A percentile compares a stretch with the other conserved stretches of the same genome.
Evolutionary conservation across 441 rosid species (phyloP).

Genomic region (Hypseocharis bilobata): DNA sequence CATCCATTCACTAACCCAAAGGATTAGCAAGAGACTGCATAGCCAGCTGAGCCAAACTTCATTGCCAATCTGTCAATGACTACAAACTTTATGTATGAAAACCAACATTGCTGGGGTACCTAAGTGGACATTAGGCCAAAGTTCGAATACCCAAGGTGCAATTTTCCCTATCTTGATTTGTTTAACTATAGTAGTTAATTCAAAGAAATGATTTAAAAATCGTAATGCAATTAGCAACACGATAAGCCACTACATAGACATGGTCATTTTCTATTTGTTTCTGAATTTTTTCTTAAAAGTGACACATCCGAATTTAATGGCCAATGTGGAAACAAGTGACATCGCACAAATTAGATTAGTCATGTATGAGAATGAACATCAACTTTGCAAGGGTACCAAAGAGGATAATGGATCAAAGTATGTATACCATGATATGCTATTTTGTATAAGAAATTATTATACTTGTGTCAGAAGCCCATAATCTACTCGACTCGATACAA

Average conservation of each 20-base stretch:
- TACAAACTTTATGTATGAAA: background rate
- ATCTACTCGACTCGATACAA: background rate
- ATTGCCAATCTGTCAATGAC: background rate
- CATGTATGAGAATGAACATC: background rate
- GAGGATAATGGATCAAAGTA: background rate
- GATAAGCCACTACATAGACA: background rate
- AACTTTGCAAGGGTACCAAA: background rate
- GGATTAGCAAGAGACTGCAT: background rate
- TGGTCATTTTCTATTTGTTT: background rate
- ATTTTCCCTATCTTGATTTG: background rate
- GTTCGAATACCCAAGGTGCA: background rate
- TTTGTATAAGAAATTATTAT: too few relatives aligned
- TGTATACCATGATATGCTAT: background rate
- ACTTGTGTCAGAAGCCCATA: background rate
- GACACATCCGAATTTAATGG: background rate
- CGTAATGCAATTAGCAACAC: background rate
- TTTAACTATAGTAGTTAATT: background rate
- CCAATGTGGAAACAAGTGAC: background rate
- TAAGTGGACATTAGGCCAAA: background rate
- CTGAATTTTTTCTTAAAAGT: background rate
- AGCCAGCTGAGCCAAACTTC: background rate
- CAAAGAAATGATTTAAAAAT: background rate
- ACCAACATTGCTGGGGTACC: too few relatives aligned
- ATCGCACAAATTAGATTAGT: background rate
- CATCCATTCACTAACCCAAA: background rate